A percentile compares a stretch with the other conserved stretches of the same genome.
phyloP scores from a whole-genome alignment of 106 monocot species.

The Dioscorea alata region DNA sequence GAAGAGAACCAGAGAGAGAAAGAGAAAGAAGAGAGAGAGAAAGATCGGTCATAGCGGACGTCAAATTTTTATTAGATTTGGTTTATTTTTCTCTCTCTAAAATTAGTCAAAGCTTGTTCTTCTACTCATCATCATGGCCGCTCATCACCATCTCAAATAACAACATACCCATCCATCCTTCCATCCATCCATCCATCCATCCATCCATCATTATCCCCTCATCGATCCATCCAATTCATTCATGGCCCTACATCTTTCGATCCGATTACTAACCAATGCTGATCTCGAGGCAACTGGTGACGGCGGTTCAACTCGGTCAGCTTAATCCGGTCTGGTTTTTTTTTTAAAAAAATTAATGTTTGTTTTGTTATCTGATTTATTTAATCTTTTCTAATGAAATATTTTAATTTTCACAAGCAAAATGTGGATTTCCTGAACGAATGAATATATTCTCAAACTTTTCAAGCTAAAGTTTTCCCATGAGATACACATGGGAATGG shows the following conservation, averaged over 20 bases:
- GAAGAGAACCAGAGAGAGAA: background rate
- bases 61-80: constrained; percentile 39
- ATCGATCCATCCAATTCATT: background rate
- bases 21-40: background rate
- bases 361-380: too few species aligned
- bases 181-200: background rate
- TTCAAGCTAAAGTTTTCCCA: too few species aligned
- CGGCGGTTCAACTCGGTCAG: too few species aligned
- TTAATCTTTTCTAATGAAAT: too few species aligned
- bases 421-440: too few species aligned
- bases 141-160: background rate
- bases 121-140: background rate
- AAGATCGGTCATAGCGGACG: constrained; percentile 32
- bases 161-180: background rate
- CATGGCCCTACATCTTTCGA: background rate
- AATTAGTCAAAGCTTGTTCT: background rate
- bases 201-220: background rate
- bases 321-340: too few species aligned
- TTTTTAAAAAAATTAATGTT: too few species aligned
- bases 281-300: background rate
- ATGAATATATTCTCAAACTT: too few species aligned
- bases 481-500: too few species aligned
- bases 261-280: background rate
- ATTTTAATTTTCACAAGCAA: too few species aligned
- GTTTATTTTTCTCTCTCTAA: constrained; percentile 15